Evolutionary conservation across 345 rosid species (phyloP).

Genomic region (Hibiscus syriacus): DNA sequence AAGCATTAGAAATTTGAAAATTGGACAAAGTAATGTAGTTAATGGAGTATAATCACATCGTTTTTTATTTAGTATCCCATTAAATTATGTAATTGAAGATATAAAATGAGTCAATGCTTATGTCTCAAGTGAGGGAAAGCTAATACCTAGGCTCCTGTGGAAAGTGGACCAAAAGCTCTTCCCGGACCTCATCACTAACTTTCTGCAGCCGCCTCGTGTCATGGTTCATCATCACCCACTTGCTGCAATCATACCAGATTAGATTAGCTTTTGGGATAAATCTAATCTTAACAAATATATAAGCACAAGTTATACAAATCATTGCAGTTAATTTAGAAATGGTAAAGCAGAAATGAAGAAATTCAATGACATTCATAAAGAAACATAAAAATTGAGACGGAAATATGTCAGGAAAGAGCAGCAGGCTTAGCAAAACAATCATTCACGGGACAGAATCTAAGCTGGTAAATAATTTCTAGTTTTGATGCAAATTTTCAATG

Average conservation of each 20-base stretch:
- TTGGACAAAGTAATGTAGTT: background rate
- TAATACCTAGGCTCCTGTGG: constrained; percentile 63
- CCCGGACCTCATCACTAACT: constrained; percentile 78
- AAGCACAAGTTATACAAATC: background rate
- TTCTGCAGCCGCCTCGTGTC: constrained; percentile 87
- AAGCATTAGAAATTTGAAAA: background rate
- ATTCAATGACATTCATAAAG: background rate
- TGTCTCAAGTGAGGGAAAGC: background rate
- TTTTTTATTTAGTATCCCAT: background rate
- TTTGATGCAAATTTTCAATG: background rate
- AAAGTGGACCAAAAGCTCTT: constrained; percentile 64
- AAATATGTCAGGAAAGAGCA: background rate
- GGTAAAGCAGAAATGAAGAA: constrained; percentile 1
- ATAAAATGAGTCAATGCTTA: background rate
- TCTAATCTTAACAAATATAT: background rate
- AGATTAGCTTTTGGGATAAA: constrained; percentile 4
- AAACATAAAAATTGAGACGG: background rate
- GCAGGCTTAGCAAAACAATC: background rate
- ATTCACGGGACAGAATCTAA: background rate
- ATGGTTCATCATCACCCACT: constrained; percentile 99
- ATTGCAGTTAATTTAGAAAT: background rate
- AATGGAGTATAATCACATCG: background rate
- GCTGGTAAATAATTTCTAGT: background rate
- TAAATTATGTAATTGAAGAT: background rate
- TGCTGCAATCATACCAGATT: constrained; percentile 39